Evolutionary conservation across 495 filamentous ascomycete genomes (phyloP), one percentile per base, ranked within the genome.

Genomic region (Hypoxylon fragiforme): DNA sequence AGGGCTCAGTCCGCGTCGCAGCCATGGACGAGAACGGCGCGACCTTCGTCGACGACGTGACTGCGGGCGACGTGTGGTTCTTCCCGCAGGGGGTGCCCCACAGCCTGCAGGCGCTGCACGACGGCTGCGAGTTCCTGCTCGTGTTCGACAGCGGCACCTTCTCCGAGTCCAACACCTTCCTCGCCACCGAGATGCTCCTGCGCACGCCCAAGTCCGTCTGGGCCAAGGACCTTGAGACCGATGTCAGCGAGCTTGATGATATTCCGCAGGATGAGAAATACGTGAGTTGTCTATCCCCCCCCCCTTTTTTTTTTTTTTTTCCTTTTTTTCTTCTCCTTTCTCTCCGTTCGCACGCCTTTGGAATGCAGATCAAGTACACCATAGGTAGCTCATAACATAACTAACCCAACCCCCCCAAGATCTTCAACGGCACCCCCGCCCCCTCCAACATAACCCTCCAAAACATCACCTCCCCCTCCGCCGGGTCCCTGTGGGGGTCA

Each of bases 61-160:
- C 70, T 20, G 79, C 78, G 5, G 86, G 85, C 13, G 86, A 88
- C 66, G 80, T 89, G 9, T 88, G 85, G 86, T 88, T 81, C 59
- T 88, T 88, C 68, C 84, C 85, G 13, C 31, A 70, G 2, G 85
- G 86, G 11, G 69, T 86, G 16, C 86, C 86, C 5, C 86, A 89
- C 57, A 82, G 77, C 3, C 77, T 90, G 28, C 85, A 90, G 66
- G 86, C 79, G 0, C 69, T 87, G 2, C 78, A 83, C 11, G 73
- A 79, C 14, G 86, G 85, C 2, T 77, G 76, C 19, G 86, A 90
- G 56, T 89, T 89, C 65, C 74, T 89, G 7, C 73, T 90, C 8
- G 77, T 89, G 35, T 89, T 89, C 59, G 82, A 90, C 63, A 74
- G 85, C 37, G 85, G 85, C 1, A 66, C 65, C n/a, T 90, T 90